Conservation (phyloP, 257 asterid species). For the Solanum piurae region DNA sequence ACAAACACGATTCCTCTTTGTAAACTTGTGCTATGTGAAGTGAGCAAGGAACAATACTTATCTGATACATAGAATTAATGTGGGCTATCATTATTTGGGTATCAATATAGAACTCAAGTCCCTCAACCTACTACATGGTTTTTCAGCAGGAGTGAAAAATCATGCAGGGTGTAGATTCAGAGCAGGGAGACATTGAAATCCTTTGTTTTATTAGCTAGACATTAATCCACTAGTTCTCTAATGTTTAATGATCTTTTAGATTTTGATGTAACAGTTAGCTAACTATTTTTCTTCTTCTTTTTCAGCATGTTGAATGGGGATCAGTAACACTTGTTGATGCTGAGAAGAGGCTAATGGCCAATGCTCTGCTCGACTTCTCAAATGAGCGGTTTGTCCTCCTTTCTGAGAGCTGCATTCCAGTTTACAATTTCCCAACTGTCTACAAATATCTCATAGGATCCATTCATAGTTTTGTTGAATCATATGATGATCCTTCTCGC, state of each 20-base stretch:
- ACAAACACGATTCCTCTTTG: not conserved
- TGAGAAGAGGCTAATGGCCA: constrained; percentile 77
- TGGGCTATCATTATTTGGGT: not conserved
- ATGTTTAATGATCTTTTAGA: not conserved
- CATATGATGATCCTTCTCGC: constrained; percentile 78
- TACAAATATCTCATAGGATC: constrained; percentile 65
- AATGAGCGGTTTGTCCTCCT: constrained; percentile 84
- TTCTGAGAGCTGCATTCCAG: constrained; percentile 87
- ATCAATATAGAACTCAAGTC: not conserved
- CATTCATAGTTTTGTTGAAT: constrained; percentile 57
- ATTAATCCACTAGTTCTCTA: not conserved
- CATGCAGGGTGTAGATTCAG: not conserved
- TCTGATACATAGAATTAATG: not conserved
- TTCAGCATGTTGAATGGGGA: constrained; percentile 92
- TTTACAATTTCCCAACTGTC: constrained; percentile 56
- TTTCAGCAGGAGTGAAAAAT: not conserved
- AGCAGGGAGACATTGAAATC: not conserved
- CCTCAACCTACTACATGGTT: not conserved
- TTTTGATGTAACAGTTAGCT: not conserved
- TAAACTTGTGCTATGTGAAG: not conserved
- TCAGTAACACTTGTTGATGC: constrained; percentile 77
- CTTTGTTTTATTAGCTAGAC: not conserved
- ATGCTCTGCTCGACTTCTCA: constrained; percentile 88
- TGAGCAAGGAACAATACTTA: not conserved
- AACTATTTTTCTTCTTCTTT: not conserved